phyloP scores from a whole-genome alignment of 352 stramenopile species.

The Phytophthora crassamura region DNA sequence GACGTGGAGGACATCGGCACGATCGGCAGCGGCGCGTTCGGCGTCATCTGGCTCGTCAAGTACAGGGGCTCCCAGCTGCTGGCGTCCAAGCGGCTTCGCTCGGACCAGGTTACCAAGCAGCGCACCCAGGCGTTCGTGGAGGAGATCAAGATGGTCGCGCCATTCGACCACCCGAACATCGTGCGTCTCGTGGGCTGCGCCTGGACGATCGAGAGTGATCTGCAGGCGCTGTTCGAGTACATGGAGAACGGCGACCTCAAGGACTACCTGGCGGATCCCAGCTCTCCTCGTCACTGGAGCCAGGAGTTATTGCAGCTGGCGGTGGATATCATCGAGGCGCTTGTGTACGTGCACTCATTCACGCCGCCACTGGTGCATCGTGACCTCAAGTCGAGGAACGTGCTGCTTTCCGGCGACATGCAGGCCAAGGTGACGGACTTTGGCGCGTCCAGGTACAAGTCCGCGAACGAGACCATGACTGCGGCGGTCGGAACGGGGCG shows the following conservation, averaged over 20 bases:
- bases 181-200: conserved; percentile 70
- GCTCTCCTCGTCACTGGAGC: conserved; percentile 36
- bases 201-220: conserved; percentile 59
- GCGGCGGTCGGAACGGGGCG: conserved; percentile 49
- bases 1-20: conserved; percentile 57
- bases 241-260: conserved; percentile 66
- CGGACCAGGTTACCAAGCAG: conserved; percentile 50
- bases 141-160: conserved; percentile 76
- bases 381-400: too few relatives aligned
- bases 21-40: conserved; percentile 57
- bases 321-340: conserved; percentile 54
- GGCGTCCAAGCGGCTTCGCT: conserved; percentile 59
- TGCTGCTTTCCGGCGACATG: conserved; percentile 48
- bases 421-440: conserved; percentile 74
- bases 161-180: conserved; percentile 70
- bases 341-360: conserved; percentile 72
- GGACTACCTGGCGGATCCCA: conserved; percentile 42
- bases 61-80: conserved; percentile 49
- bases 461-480: conserved; percentile 59
- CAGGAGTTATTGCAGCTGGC: conserved; percentile 60
- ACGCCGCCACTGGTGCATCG: conserved; percentile 59
- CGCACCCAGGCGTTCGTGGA: conserved; percentile 56
- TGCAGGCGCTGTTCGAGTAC: conserved; percentile 76
- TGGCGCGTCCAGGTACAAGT: conserved; percentile 52
- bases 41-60: conserved; percentile 53